Percentiles rank a stretch among this genome's conserved stretches.
Conservation (phyloP, 176 grass and related monocot species). For the Triticum monococcum region DNA sequence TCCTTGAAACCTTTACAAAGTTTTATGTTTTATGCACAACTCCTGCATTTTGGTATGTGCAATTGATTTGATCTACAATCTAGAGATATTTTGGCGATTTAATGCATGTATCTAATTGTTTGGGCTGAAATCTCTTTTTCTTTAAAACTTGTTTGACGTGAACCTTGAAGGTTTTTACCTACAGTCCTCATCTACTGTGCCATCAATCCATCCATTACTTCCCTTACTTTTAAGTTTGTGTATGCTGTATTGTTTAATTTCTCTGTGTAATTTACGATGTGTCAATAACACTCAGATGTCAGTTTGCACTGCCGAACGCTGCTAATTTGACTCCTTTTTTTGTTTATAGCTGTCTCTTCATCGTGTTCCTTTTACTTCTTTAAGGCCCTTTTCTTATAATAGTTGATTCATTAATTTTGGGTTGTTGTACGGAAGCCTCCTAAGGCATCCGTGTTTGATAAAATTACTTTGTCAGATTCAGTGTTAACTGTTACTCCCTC, state of each 20-base stretch:
- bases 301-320: not conserved
- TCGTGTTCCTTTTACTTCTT: not conserved
- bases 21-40: constrained; percentile 1
- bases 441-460: not conserved
- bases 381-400: not conserved
- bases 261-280: not conserved
- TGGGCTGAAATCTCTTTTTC: not conserved
- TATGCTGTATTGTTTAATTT: not conserved
- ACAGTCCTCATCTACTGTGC: not conserved
- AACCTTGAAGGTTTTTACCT: not conserved
- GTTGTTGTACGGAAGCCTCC: not conserved
- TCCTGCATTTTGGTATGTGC: not conserved
- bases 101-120: not conserved
- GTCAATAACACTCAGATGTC: not conserved
- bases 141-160: not conserved
- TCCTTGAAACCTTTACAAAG: not conserved
- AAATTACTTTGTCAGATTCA: not conserved
- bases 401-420: not conserved
- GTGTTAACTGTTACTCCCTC: constrained; percentile 1
- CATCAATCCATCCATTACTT: not conserved
- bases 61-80: constrained; percentile 6
- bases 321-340: not conserved
- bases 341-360: not conserved
- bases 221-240: not conserved
- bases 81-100: not conserved